Base-by-base conservation (phyloP, 805 yeast species). In the Myxozyma vanderwaltii region DNA sequence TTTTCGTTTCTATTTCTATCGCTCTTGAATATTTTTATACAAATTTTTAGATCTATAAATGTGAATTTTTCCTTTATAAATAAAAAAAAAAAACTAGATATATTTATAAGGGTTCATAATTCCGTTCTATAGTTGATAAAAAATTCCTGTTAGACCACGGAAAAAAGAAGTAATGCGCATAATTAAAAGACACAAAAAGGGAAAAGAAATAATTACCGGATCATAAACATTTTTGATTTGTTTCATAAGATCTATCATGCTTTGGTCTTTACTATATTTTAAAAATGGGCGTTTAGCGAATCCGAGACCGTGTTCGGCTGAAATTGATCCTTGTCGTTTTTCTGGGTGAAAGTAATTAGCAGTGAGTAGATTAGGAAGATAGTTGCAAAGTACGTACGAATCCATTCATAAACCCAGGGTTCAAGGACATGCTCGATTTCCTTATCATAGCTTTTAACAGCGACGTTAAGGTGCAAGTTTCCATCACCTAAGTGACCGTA, bases 401-500 rank as follows among this genome's bases (percentile, higher is more conserved):
- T 88, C 87, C 91, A 91, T 76, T 94, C 96, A 72, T 91, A 94
- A 31, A 94, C 94, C 75, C 88, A 94, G 47, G 99, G 99, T 74
- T 94, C 99, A 63, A 94, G 79, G 1, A 81, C 82, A 56, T 81
- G 76, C 75, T 94, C 98, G 56, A 94, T 88, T 27, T 80, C 82
- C 72, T 88, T 86, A 63, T 80, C 80, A 75, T 94, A 94, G 69
- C 84, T 81, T 73, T 97, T 83, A 17, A 91, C 96, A 44, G 95
- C 86, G 52, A 94, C 95, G 71, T 94, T 94, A 71, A 94, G 82
- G 74, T 94, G 99, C 69, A 94, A 78, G 75, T 94, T 94, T 54
- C 99, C 98, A 72, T 94, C 99, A 57, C 99, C 99, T 69, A 94
- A 82, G 71, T 94, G 99, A n/a, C 99, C 99, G 70, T 92, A 94